Conservation (phyloP, 768 basidiomycete species). For the Sutorius australiensis region DNA sequence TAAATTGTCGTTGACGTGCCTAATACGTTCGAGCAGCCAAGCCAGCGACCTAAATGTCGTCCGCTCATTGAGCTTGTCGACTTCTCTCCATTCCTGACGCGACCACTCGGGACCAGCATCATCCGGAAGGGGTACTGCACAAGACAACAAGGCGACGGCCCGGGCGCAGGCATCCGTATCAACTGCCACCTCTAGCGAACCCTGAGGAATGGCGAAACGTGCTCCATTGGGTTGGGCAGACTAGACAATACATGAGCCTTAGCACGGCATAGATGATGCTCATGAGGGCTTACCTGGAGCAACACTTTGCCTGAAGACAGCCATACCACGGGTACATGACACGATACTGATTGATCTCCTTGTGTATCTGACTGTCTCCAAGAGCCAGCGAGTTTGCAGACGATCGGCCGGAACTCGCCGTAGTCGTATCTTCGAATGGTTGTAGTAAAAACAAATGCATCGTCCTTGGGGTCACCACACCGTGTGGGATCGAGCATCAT, state of each 20-base stretch:
- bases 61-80: slow-evolving; percentile 86
- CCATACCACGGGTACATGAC: slow-evolving; percentile 67
- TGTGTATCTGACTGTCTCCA: slow-evolving; percentile 72
- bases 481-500: slow-evolving; percentile 86
- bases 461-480: slow-evolving; percentile 67
- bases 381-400: slow-evolving; percentile 65
- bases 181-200: slow-evolving; percentile 47
- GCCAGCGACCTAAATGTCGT: slow-evolving; percentile 74
- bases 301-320: slow-evolving; percentile 42
- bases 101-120: slow-evolving; percentile 82
- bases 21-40: slow-evolving; percentile 84
- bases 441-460: slow-evolving; percentile 82
- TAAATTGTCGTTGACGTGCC: slow-evolving; percentile 65
- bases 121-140: slow-evolving; percentile 64
- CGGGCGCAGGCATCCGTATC: slow-evolving; percentile 62
- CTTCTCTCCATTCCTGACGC: slow-evolving; percentile 64
- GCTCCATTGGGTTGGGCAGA: slow-evolving; percentile 53
- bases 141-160: slow-evolving; percentile 77
- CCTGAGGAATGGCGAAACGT: slow-evolving; percentile 59
- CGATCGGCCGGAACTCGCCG: slow-evolving; percentile 72
- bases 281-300: slow-evolving; percentile 47
- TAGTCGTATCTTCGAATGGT: slow-evolving; percentile 76
- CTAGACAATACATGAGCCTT: slow-evolving; percentile 33
- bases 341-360: slow-evolving; percentile 47
- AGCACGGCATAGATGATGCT: neutral